Evolutionary conservation across 768 basidiomycete genomes (phyloP), one percentile per base, ranked within the genome.

Genomic region (Brasilioporus rufonigricans): DNA sequence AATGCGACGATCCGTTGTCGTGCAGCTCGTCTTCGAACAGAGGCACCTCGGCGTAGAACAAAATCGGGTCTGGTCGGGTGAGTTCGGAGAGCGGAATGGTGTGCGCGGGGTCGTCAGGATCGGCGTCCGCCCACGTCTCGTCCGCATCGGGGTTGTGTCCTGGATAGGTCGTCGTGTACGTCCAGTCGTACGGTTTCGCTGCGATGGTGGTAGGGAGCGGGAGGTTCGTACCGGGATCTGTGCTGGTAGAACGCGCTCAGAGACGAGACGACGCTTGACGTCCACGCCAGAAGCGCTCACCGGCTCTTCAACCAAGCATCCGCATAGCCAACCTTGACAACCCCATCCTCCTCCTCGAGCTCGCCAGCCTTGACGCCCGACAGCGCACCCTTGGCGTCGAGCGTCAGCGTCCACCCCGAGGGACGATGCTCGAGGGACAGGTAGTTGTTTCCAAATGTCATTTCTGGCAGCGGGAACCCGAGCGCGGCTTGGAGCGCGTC

Each of bases 121-220:
- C 82, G 5, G 84, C 83, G 26, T 79, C 68, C 19, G 55, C 66
- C 86, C 88, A 89, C 2, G 59, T 53, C 32, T 59, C 61, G 10
- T 32, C 40, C 1, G 19, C 38, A 16, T 48, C 45, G 2, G 31
- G 23, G 13, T 57, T 61, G 60, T 87, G 84, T 0, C 96, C 97
- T 0, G 84, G 63, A 61, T 98, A 94, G 4, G 80, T 84, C 2
- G 93, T 91, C 3, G 95, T 97, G 69, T 97, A 98, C 12, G 97
- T 99, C 97, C 97, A 98, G 66, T 99, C 97, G 70, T 91, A 98
- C 0, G 87, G 89, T 62, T 95, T 97, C 9, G 92, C 87, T 0
- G 79, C 67, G 21, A 85, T 81, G 6, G 89, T 89, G 58, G 79
- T 70, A 4, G 91, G 89, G 74, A 91, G 82, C 0, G 87, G 83